Base-by-base conservation (phyloP, 129 eudicot genomes). In the Erigeron canadensis region DNA sequence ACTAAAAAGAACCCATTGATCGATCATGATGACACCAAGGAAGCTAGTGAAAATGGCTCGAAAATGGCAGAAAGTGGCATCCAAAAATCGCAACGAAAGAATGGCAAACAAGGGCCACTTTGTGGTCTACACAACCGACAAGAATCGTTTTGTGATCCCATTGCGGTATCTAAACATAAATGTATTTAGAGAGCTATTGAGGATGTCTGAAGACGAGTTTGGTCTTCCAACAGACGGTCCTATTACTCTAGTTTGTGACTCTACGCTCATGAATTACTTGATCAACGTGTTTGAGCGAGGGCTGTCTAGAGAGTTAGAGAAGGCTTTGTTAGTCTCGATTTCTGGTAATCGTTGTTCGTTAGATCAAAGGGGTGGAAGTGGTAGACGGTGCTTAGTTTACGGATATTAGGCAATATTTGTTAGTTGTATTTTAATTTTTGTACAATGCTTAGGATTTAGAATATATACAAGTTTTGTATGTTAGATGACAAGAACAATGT, bases 161-260 rank as follows among this genome's bases (percentile, higher is more conserved):
- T 45, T 87, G 18, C 46, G 50, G 6, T 82, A 80, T 59, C 89
- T 87, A 37, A 80, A 80, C 53, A 76, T 62, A 41, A 50, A 42
- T 13, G 46, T 82, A 12, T 79, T 84, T 51, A 67, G 59, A 67
- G 89, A 67, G 74, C 89, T 87, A 38, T 65, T 87, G 21, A 80
- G 67, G 47, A 75, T 85, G 86, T 78, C 95, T 3, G 90, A 81
- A 57, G 88, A 88, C 23, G 95, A 88, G 78, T 88, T 78, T 67
- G 90, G 95, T 61, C 67, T 81, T 34, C 84, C 88, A 22, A 56
- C 67, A 0, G 69, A 76, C 39, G 90, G 91, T 28, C 90, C 95
- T 1, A 83, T 88, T 44, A 79, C 75, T n/a, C 77, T 88, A 44
- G 78, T 80, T 16, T 85, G 86, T 70, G 85, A 88, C 72, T 65